Evolutionary conservation across 2,329 filamentous ascomycete species (phyloP), one percentile per base, ranked within the genome.

Genomic region (Fusarium udum): DNA sequence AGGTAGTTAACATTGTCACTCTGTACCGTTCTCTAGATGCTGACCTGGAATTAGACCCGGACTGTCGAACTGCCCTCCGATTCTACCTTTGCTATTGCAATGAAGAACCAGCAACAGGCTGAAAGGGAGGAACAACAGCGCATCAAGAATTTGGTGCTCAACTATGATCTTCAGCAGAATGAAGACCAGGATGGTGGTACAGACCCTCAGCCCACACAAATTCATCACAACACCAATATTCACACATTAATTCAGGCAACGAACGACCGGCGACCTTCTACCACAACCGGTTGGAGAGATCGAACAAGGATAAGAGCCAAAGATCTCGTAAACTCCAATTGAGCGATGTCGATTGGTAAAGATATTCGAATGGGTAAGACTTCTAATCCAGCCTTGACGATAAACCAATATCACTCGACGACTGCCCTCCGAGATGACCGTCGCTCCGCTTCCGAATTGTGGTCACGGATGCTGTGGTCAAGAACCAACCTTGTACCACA

Each of bases 81-180:
- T 81, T 98, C 96, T 2, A 95, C 91, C 56, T 98, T 99, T 83
- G 96, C 96, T 11, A 89, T 98, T 74, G 96, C 96, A 48, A 96
- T 99, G 95, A 96, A 94, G 81, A 95, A 90, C 69, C 95, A 98
- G 84, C 95, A 98, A 80, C 93, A 97, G 83, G 95, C 95, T 6
- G 95, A 98, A 81, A 92, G 93, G 60, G 96, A 97, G 80, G 97
- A 99, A 82, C 95, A 99, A 82, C 95, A 98, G 82, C 93, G 96
- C 71, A 99, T 99, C 89, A 99, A 99, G 86, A 97, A 94, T 79
- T 87, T 99, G 51, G 96, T 99, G 61, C 87, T 99, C 76, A 98
- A 98, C 83, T 97, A 98, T 80, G 96, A 99, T 83, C 90, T 97
- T 80, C 91, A 94, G 58, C 95, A 97, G 78, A 92, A 86, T 76